Base-by-base conservation (phyloP, 768 basidiomycete species). In the Galerina sulciceps region DNA sequence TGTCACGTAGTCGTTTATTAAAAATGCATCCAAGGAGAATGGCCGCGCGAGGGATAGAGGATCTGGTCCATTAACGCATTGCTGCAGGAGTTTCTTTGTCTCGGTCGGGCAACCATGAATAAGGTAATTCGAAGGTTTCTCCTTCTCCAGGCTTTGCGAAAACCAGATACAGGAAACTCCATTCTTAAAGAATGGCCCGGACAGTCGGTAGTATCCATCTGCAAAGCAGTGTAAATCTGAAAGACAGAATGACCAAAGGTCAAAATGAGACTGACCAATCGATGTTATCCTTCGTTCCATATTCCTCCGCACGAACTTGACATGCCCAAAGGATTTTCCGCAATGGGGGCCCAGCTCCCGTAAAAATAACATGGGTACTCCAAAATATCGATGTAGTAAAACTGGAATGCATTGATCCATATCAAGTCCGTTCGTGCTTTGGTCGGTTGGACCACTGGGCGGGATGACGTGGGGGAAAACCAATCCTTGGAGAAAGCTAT, bases 11-110 rank as follows among this genome's bases (percentile, higher is more conserved):
- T 58, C 49, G 35, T 58, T 47, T 15, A 58, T 38, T 34, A 58
- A 31, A 23, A 58, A 52, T 13, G 50, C 50, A 38, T 58, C 57
- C 34, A 58, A 44, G 8, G 51, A 26, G 26, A 58, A 58, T 10
- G 57, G 57, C 11, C 49, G 49, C 9, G 31, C 34, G 34, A 52
- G 50, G 1, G 36, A 9, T 26, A 20, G n/a, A 18, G 49, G 43
- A 48, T 48, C 42, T 31, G 35, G 10, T 4, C 41, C 43, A 6
- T 37, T 40, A 10, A 43, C 49, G 38, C 43, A 58, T 15, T 58
- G n/a, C 6, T 14, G n/a, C 4, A 58, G 18, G n/a, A 58, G 49
- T 20, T 17, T 52, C 22, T 52, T 20, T 15, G 44, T 15, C 5
- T 22, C 35, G 10, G 15, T 36, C 4, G 51, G 36, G 14, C 42